These are phyloP conservation scores for Xylogone sp. DNA, from an alignment of 2,329 filamentous ascomycete genomes.

Conservation along the genomic window DNA sequence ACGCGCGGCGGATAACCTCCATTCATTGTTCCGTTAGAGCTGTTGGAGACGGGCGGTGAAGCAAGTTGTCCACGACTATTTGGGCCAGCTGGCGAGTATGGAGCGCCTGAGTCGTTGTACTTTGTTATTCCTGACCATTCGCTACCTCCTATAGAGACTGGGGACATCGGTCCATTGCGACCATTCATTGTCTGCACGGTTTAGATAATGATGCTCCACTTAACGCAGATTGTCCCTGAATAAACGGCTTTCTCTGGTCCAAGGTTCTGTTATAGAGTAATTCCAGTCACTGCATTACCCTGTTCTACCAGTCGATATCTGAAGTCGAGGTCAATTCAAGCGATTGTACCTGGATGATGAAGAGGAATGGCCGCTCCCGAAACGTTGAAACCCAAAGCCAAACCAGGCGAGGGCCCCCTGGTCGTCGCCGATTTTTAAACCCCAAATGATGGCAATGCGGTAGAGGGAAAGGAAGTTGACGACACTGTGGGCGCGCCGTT, in stretches of 20 bases:
- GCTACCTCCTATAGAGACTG: constrained; percentile 75
- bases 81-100: constrained; percentile 45
- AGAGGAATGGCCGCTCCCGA: background rate
- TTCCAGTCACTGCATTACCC: background rate
- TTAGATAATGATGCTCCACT: background rate
- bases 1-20: constrained; percentile 50
- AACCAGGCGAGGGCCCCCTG: background rate
- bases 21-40: constrained; percentile 58
- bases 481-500: background rate
- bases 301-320: background rate
- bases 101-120: constrained; percentile 49
- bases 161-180: constrained; percentile 74
- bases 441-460: background rate
- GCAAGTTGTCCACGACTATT: constrained; percentile 56
- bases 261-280: background rate
- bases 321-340: background rate
- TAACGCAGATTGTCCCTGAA: background rate
- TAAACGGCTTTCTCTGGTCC: too few species aligned
- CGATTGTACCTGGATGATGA: background rate
- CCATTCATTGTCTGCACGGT: constrained; percentile 57
- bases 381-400: background rate
- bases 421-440: background rate
- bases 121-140: constrained; percentile 73
- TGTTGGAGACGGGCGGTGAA: constrained; percentile 67
- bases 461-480: background rate